Evolutionary conservation across 345 rosid species (phyloP).

Genomic region (Durio zibethinus): DNA sequence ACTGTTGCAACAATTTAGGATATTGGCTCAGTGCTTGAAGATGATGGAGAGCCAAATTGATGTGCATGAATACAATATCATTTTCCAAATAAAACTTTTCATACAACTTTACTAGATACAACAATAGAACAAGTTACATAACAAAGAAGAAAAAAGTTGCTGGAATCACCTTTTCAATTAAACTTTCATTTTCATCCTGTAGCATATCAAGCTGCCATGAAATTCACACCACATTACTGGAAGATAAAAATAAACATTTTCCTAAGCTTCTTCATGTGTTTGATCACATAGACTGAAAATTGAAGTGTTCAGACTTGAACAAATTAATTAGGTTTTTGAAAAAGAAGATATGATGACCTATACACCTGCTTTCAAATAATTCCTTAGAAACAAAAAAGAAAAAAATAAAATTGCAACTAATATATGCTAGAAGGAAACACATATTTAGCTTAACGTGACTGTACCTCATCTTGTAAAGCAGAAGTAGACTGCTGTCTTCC

Average conservation of each 20-base stretch:
- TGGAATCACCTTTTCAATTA: conserved; percentile 53
- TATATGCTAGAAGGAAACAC: conserved; percentile 8
- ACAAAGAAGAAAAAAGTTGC: conserved; percentile 2
- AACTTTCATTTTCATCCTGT: conserved; percentile 63
- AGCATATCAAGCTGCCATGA: conserved; percentile 74
- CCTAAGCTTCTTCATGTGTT: neutral
- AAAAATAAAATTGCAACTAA: neutral
- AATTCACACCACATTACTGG: conserved; percentile 13
- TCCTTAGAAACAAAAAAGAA: no score
- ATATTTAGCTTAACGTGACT: conserved; percentile 14
- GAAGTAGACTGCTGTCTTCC: conserved; percentile 55
- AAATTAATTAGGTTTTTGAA: neutral
- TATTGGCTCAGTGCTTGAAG: neutral
- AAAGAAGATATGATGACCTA: neutral
- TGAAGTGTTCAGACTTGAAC: neutral
- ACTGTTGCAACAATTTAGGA: conserved; percentile 10
- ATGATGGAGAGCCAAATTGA: neutral
- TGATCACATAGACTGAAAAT: neutral
- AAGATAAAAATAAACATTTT: neutral
- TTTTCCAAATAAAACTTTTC: neutral
- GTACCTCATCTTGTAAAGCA: conserved; percentile 84
- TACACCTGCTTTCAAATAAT: neutral
- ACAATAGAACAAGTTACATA: no score
- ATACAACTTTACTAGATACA: neutral
- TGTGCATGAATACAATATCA: neutral